Percentiles rank a stretch among this genome's conserved stretches.
Evolutionary conservation across 2,329 filamentous ascomycete genomes (phyloP).

Genomic region (Neopestalotiopsis sp.): DNA sequence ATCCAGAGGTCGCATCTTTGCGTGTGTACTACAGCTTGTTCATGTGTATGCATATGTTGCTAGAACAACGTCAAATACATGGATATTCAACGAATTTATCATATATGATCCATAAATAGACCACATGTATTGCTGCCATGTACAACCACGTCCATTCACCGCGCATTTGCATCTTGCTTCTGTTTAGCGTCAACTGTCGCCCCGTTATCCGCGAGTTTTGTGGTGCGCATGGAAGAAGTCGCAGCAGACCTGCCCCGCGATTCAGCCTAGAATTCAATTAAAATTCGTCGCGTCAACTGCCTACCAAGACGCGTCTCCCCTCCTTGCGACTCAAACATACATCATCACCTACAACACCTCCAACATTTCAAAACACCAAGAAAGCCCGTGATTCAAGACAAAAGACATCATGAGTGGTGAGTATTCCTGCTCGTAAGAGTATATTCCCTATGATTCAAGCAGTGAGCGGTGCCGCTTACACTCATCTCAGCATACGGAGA

Average conservation of each 20-base stretch:
- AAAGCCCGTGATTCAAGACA: background rate
- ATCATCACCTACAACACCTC: background rate
- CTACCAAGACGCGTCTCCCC: constrained; percentile 19
- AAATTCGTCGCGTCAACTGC: constrained; percentile 21
- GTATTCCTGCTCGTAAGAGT: background rate
- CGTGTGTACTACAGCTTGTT: too few relatives aligned
- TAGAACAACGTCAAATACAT: too few relatives aligned
- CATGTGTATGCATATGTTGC: too few relatives aligned
- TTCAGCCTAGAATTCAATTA: constrained; percentile 21
- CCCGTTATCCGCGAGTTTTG: background rate
- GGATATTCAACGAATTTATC: too few relatives aligned
- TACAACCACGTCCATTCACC: background rate
- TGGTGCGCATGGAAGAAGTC: background rate
- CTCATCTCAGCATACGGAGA: background rate
- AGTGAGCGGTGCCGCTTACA: background rate
- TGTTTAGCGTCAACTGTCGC: background rate
- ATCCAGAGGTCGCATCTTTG: too few relatives aligned
- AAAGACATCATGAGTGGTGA: constrained; percentile 11
- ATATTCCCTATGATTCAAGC: background rate
- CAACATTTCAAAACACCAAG: background rate
- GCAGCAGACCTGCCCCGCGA: constrained; percentile 18
- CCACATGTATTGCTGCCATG: background rate
- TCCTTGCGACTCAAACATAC: background rate
- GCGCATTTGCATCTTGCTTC: background rate
- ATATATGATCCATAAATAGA: background rate